Conservation (phyloP, 257 asterid genomes). For the Hygrophila difformis region DNA sequence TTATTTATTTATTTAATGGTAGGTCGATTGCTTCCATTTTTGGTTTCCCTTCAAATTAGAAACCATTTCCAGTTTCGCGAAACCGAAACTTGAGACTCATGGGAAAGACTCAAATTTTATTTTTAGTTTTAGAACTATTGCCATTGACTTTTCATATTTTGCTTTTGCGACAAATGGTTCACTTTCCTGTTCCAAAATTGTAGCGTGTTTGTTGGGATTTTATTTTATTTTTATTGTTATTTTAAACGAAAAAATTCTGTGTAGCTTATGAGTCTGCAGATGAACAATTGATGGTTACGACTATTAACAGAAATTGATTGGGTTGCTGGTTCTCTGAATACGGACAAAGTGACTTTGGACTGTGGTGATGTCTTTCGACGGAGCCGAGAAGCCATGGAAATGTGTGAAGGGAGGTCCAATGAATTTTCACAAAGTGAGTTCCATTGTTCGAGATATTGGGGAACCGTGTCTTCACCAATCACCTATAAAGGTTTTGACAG, state of each 20-base stretch:
- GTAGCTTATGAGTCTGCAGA: slow-evolving; percentile 6
- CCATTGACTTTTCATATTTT: slow-evolving; percentile 2
- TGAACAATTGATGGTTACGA: slow-evolving; percentile 12
- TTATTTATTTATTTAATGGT: no score
- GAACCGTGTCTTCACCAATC: slow-evolving; percentile 93
- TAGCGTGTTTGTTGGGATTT: no score
- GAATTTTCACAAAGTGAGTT: slow-evolving; percentile 71
- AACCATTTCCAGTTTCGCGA: no score
- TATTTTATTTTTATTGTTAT: no score
- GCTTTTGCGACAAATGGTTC: not conserved
- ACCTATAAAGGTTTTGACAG: slow-evolving; percentile 70
- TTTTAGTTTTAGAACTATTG: no score
- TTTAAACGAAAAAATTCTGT: no score
- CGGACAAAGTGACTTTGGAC: slow-evolving; percentile 9
- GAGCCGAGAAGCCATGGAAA: slow-evolving; percentile 70
- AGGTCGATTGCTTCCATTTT: no score
- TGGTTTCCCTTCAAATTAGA: no score
- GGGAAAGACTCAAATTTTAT: no score
- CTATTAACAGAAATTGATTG: slow-evolving; percentile 20
- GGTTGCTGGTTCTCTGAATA: slow-evolving; percentile 16
- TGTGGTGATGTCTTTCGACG: slow-evolving; percentile 77
- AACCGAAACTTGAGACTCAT: no score
- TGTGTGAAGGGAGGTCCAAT: slow-evolving; percentile 69
- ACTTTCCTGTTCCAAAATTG: not conserved
- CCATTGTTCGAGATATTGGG: slow-evolving; percentile 88